A percentile compares a stretch with the other conserved stretches of the same genome.
Evolutionary conservation across 208 protist species (phyloP).

Genomic region (Leishmania mexicana): DNA sequence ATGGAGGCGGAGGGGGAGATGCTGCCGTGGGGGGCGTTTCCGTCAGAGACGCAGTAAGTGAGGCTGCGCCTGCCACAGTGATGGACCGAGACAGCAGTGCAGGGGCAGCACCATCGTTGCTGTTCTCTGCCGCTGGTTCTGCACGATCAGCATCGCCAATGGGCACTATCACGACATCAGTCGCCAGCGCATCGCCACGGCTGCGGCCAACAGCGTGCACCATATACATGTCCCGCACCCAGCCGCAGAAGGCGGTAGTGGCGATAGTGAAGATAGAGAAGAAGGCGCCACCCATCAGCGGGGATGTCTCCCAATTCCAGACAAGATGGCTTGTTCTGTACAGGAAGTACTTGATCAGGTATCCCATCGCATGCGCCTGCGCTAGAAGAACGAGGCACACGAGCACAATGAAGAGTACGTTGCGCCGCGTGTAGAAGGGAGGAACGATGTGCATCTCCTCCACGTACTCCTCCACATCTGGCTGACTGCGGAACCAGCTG

Average conservation of each 20-base stretch:
- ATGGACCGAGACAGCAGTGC: background rate
- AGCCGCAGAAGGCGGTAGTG: constrained; percentile 21
- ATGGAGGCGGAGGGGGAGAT: background rate
- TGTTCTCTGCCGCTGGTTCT: background rate
- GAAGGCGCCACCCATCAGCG: constrained; percentile 54
- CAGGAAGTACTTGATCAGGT: constrained; percentile 64
- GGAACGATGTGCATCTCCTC: constrained; percentile 52
- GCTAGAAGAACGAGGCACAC: constrained; percentile 38
- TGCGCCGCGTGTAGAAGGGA: constrained; percentile 59
- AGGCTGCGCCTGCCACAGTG: background rate
- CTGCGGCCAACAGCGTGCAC: constrained; percentile 1
- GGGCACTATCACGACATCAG: constrained; percentile 17
- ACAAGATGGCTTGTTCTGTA: constrained; percentile 58
- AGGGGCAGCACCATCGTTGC: background rate
- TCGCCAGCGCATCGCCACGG: background rate
- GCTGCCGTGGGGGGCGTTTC: background rate
- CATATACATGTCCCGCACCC: constrained; percentile 19
- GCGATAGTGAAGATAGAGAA: constrained; percentile 34
- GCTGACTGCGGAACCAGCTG: constrained; percentile 58
- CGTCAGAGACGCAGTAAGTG: background rate
- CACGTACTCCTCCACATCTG: constrained; percentile 56
- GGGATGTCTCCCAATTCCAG: constrained; percentile 84
- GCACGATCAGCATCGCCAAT: background rate
- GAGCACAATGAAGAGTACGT: constrained; percentile 34
- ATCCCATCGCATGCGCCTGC: constrained; percentile 61